Evolutionary conservation across 2,329 filamentous ascomycete species (phyloP), one percentile per base, ranked within the genome.

Genomic region (Bertia moriformis): DNA sequence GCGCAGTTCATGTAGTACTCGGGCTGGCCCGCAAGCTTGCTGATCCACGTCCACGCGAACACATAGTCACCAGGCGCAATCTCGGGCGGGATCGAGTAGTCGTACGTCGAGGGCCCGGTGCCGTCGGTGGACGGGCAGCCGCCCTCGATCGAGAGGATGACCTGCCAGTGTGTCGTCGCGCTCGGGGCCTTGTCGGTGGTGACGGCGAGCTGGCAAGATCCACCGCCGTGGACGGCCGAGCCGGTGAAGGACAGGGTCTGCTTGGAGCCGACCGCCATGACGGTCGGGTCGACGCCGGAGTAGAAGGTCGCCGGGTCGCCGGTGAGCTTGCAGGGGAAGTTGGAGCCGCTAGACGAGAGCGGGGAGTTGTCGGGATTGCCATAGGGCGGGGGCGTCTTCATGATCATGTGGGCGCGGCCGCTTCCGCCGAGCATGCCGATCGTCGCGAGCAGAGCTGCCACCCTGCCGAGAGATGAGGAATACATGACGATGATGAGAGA

Each of bases 1-100:
- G 74, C 76, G 46, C 82, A 86, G 60, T 84, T 82, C 78, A 82
- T 82, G 61, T 85, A 85, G 60, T 82, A 77, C 51, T 86, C 81
- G 2, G 79, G 72, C 53, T 84, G 83, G 1, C 81, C 82, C 2
- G 49, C 44, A 18, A 83, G 50, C 39, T 75, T 79, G 38, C 83
- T 83, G 53, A 83, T 69, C 82, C 82, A 86, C 2, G 78, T 77
- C 81, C 81, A 86, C 2, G 77, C 74, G 15, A 86, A 65, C 0
- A 73, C 75, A 37, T 76, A 79, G 24, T 78, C 64, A 7, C 81
- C 81, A 13, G 73, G 61, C 4, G 67, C 65, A 18, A 85, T 62
- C 10, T 63, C 67, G 0, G 67, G 59, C 0, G 80, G 81, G 30
- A 85, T 68, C 1, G 54, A 63, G 57, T 71, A 83, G 38, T 68